These are phyloP conservation scores for Nothopassalora personata DNA, from an alignment of 2,329 filamentous ascomycete species.

Conservation along the genomic window DNA sequence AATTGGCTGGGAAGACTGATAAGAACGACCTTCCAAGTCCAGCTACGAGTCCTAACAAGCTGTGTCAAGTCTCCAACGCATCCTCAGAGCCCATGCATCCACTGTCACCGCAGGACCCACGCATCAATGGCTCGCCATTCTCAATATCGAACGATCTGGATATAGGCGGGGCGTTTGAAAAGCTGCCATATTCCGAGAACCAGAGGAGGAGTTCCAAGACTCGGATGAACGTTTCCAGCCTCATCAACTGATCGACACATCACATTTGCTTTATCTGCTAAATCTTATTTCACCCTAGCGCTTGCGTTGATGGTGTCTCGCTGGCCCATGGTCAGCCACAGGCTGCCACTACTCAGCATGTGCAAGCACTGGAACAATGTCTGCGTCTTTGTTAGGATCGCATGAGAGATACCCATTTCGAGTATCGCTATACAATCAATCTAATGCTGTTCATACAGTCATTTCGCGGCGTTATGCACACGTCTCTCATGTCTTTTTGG, in stretches of 20 bases:
- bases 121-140: slow-evolving; percentile 20
- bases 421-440: neutral
- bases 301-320: neutral
- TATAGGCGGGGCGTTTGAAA: neutral
- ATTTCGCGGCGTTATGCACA: neutral
- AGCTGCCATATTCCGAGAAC: neutral
- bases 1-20: slow-evolving; percentile 13
- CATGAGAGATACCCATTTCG: neutral
- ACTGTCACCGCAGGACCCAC: slow-evolving; percentile 21
- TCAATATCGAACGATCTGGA: neutral
- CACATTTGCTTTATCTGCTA: neutral
- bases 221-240: slow-evolving; percentile 16
- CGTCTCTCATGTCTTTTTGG: slow-evolving; percentile 18
- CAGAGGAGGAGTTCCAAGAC: neutral
- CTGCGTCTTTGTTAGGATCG: neutral
- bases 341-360: neutral
- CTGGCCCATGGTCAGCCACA: neutral
- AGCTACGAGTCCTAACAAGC: slow-evolving; percentile 25
- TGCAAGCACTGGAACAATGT: neutral
- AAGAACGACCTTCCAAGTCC: slow-evolving; percentile 15
- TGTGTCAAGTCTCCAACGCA: slow-evolving; percentile 24
- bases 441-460: neutral
- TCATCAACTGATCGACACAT: slow-evolving; percentile 9
- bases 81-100: slow-evolving; percentile 21
- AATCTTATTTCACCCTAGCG: neutral